Evolutionary conservation across 805 yeast species (phyloP).

Genomic region (Metschnikowia koreensis): DNA sequence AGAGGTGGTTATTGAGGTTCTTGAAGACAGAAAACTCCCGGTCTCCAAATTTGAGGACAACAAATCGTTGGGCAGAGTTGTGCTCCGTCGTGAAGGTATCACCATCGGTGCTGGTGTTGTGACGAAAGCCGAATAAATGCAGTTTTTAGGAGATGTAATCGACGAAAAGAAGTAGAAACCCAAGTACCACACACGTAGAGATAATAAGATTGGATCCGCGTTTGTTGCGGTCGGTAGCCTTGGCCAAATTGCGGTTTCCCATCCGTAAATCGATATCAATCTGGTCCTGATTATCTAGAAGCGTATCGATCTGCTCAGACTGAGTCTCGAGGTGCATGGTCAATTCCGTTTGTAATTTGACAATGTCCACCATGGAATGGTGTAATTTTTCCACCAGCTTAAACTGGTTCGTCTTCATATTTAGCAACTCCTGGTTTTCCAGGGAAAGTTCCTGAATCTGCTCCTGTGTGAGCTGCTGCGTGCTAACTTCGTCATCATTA

Average conservation of each 20-base stretch:
- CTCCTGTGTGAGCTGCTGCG: constrained; percentile 38
- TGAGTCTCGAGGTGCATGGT: constrained; percentile 71
- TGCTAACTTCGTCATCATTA: background rate
- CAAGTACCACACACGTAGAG: constrained; percentile 52
- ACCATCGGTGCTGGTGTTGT: constrained; percentile 69
- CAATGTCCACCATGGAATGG: constrained; percentile 65
- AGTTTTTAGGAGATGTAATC: constrained; percentile 36
- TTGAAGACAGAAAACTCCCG: constrained; percentile 49
- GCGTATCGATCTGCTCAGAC: constrained; percentile 60
- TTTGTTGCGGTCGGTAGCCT: constrained; percentile 67
- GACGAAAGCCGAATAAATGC: constrained; percentile 14
- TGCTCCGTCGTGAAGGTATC: constrained; percentile 64
- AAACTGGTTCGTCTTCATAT: constrained; percentile 57
- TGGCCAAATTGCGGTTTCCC: constrained; percentile 69
- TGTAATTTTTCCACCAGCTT: constrained; percentile 60
- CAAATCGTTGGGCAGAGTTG: constrained; percentile 61
- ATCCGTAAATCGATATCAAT: constrained; percentile 60
- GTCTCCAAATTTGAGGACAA: constrained; percentile 47
- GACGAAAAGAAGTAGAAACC: constrained; percentile 53
- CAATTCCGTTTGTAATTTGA: constrained; percentile 71
- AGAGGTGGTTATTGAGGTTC: constrained; percentile 51
- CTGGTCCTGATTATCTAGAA: constrained; percentile 66
- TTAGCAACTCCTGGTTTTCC: constrained; percentile 58
- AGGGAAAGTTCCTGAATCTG: constrained; percentile 56
- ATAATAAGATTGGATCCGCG: constrained; percentile 55